phyloP scores from a whole-genome alignment of 192 early-diverging fungal species.

The Coemansia sp. region DNA sequence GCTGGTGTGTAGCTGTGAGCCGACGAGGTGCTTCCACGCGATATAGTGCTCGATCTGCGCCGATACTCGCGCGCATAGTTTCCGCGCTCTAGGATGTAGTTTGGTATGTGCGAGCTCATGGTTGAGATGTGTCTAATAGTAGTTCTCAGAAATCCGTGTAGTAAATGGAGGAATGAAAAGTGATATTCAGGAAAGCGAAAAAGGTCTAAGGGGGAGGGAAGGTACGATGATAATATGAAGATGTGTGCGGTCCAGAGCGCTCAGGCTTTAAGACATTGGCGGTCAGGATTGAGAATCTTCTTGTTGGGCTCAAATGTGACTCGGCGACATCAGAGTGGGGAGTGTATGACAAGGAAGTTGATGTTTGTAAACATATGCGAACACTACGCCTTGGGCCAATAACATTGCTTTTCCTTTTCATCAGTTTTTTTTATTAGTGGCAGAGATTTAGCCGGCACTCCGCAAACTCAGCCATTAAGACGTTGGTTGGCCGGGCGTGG shows the following conservation, averaged over 20 bases:
- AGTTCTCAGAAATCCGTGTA: no score
- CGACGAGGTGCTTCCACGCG: conserved; percentile 46
- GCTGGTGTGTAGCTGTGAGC: not conserved
- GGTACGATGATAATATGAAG: not conserved
- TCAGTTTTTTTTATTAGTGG: not conserved
- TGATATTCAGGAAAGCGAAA: not conserved
- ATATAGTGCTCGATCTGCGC: conserved; percentile 42
- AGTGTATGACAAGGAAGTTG: not conserved
- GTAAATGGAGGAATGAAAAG: not conserved
- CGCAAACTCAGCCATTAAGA: not conserved
- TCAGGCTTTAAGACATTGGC: not conserved
- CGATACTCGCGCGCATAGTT: conserved; percentile 45
- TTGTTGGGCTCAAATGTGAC: not conserved
- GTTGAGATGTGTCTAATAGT: not conserved
- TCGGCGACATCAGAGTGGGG: not conserved
- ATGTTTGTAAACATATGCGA: not conserved
- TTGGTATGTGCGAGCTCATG: conserved; percentile 20
- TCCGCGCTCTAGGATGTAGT: conserved; percentile 48
- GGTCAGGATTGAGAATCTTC: not conserved
- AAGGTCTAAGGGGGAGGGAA: not conserved
- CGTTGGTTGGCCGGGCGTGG: not conserved
- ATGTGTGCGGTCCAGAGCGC: not conserved
- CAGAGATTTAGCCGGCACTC: not conserved
- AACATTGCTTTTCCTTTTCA: not conserved
- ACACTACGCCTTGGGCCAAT: not conserved